Evolutionary conservation across 176 grass and related monocot genomes (phyloP).

Genomic region (Tillandsia fasciculata): DNA sequence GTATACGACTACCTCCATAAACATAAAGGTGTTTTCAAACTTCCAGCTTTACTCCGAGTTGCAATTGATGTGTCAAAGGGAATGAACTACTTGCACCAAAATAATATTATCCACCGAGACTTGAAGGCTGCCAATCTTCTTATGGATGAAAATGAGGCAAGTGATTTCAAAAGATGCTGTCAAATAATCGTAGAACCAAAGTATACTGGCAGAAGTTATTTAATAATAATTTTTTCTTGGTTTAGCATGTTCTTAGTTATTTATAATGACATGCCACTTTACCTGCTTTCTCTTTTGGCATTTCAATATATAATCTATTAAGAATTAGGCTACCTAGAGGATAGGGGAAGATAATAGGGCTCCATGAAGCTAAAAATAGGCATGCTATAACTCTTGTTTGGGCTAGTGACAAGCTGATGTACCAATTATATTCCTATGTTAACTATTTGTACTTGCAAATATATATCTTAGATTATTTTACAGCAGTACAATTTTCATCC

Average conservation of each 20-base stretch:
- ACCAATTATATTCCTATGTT: too few species aligned
- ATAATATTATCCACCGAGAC: conserved; percentile 98
- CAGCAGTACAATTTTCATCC: too few species aligned
- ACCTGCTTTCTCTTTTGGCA: background rate
- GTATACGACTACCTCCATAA: conserved; percentile 97
- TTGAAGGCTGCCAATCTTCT: conserved; percentile 98
- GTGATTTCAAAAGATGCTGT: conserved; percentile 17
- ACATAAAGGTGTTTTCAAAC: conserved; percentile 81
- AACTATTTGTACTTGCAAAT: too few species aligned
- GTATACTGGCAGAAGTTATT: background rate
- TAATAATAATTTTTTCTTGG: background rate
- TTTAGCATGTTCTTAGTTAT: background rate
- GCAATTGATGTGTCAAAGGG: conserved; percentile 98
- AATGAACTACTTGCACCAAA: conserved; percentile 99
- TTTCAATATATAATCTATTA: too few species aligned
- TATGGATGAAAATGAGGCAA: conserved; percentile 97
- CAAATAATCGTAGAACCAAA: background rate
- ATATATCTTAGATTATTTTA: too few species aligned
- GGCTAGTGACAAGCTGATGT: too few species aligned
- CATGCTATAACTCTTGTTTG: too few species aligned
- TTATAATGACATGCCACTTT: background rate
- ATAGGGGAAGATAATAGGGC: too few species aligned
- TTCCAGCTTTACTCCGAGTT: conserved; percentile 75
- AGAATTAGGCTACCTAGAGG: too few species aligned
- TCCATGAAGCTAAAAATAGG: too few species aligned